phyloP scores from a whole-genome alignment of 1,139 yeast genomes.

The Taiozyma sp. region DNA sequence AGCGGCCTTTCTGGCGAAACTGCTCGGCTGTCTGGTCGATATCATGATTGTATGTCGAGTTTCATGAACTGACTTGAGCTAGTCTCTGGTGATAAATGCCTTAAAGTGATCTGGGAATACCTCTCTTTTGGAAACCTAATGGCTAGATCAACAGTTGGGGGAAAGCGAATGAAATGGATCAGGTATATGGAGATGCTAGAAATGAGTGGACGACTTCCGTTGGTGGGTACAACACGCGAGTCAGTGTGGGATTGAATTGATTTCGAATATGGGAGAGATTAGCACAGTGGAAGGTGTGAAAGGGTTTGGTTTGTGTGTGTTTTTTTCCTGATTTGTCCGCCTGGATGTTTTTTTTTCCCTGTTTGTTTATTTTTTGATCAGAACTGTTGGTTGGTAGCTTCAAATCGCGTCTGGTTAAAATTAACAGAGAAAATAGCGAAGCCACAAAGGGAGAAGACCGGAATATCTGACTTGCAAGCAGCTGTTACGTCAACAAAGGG shows the following conservation, averaged over 20 bases:
- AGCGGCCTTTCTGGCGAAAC: slow-evolving; percentile 23
- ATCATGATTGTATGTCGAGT: slow-evolving; percentile 1
- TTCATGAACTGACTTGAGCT: background rate
- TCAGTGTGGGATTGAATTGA: background rate
- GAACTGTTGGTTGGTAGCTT: background rate
- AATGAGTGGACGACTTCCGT: slow-evolving; percentile 1
- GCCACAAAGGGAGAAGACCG: background rate
- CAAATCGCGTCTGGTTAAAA: background rate
- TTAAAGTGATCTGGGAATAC: background rate
- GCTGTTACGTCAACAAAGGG: background rate
- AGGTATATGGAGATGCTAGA: background rate
- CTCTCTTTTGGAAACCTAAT: background rate
- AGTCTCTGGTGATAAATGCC: background rate
- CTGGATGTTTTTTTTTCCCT: background rate
- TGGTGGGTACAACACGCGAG: background rate
- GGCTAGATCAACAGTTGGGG: background rate
- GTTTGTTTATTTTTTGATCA: background rate
- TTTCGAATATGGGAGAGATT: background rate
- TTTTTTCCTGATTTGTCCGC: background rate
- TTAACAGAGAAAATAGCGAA: background rate
- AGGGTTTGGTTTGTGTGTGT: background rate
- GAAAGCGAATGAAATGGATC: background rate
- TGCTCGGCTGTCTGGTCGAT: slow-evolving; percentile 1
- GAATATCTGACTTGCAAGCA: background rate
- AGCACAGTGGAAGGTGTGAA: background rate